Evolutionary conservation across 2,329 filamentous ascomycete species (phyloP), one percentile per base, ranked within the genome.

Genomic region (Fusarium continuum): DNA sequence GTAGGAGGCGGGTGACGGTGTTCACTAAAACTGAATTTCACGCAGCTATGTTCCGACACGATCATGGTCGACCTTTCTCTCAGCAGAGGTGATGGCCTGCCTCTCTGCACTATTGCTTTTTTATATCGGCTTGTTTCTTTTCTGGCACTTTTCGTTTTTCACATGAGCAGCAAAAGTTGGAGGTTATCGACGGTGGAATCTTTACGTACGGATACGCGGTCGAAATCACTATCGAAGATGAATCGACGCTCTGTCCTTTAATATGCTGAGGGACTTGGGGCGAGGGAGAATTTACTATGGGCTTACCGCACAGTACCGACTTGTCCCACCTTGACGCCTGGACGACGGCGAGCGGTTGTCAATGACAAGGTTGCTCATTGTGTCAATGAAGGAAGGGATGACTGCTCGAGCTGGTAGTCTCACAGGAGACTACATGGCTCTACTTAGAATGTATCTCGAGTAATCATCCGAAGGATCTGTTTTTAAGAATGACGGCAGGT

Each of bases 1-100:
- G 93, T 98, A 80, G 73, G 58, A 44, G 45, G 32, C 22, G 22
- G 31, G 40, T 46, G 57, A 39, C 55, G n/a, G 60, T 59, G 47
- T 32, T 44, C 19, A 66, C 38, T 34, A 55, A 55, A 55, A 43
- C 44, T 39, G 50, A 32, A 36, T 34, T 32, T 50, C 35, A 35
- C 34, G 41, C 45, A 39, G 31, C 50, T 36, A 51, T 52, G 44
- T 38, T 54, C 23, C 43, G 16, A 32, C 43, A 53, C 39, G 49
- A 62, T 20, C 46, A 55, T 35, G 40, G 47, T 38, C 51, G 38
- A 55, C 43, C 25, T 51, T 49, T 25, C 54, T 54, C 50, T 48
- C 46, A 41, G 48, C 34, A 48, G 48, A 32, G 39, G 49, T 26
- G 45, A 44, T 38, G 23, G 16, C 35, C 43, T 22, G 22, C 20